Base-by-base conservation (phyloP, 2,329 filamentous ascomycete genomes). In the Camillea tinctor region DNA sequence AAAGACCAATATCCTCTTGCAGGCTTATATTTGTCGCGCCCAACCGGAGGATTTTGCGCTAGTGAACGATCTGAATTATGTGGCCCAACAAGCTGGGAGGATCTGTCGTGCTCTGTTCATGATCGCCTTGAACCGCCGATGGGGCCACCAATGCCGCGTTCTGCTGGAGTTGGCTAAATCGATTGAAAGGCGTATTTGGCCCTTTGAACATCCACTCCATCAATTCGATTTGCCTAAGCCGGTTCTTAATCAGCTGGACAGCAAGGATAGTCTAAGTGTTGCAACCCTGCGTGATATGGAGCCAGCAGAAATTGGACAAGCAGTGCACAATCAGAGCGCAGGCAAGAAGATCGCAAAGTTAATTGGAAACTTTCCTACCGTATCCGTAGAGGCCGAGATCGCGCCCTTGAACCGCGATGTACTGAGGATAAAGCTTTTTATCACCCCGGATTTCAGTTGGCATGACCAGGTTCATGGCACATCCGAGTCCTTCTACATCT, bases 401-500 rank as follows among this genome's bases (percentile, higher is more conserved):
- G 95, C 95, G 1, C 96, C 96, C 1, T 79, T 99, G 36, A 99
- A 99, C 71, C 85, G 95, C 52, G 93, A 99, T 71, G 94, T 99
- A 0, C 80, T 99, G 63, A 87, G 94, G n/a, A 93, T 99, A 70
- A 89, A 90, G 71, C 84, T 99, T 0, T 91, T 83, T 68, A 83
- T 99, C 19, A 92, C 89, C 1, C 92, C 95, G 0, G 93, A 98
- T 55, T 99, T 99, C 72, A 82, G 82, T 44, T 99, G 95, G 95
- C 96, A 97, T 68, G 94, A 98, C 67, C 88, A 91, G 52, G 86
- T 97, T 60, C 93, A 99, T 71, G 96, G 96, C 19, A 92, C 88
- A 2, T 97, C 94, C 0, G 95, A 99, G 71, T 94, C 94, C 3
- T 99, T 96, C 77, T 99, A 96, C 85, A 90, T 99, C 60, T 99